Conservation (phyloP, 2,329 filamentous ascomycete genomes). For the Plenodomus lindquistii region DNA sequence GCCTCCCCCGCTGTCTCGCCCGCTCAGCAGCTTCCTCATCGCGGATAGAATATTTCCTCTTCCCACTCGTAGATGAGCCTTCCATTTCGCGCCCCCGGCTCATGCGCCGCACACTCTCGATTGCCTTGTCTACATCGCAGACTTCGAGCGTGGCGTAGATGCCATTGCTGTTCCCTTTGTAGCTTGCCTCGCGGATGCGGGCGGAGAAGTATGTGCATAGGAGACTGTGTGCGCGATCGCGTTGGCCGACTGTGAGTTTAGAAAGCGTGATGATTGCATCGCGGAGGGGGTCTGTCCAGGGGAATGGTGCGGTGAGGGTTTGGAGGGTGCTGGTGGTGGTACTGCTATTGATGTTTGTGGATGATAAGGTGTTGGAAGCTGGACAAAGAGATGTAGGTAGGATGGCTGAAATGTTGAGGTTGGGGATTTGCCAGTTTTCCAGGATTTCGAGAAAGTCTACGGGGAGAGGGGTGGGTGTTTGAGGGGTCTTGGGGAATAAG, state of each 20-base stretch:
- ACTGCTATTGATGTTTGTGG: neutral
- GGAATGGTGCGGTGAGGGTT: neutral
- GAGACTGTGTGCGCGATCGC: conserved; percentile 14
- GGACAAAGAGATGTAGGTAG: neutral
- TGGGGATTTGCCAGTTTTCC: neutral
- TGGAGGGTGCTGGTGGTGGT: neutral
- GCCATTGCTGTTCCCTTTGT: neutral
- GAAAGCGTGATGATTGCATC: conserved; percentile 9
- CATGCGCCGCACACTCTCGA: conserved; percentile 12
- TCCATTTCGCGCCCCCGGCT: conserved; percentile 7
- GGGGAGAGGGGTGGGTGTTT: neutral
- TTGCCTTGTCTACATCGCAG: conserved; percentile 14
- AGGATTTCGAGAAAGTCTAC: neutral
- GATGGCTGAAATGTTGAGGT: neutral
- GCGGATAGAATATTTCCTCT: conserved; percentile 9
- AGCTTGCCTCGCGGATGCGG: conserved; percentile 6
- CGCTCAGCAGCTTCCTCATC: neutral
- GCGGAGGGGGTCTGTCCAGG: conserved; percentile 2
- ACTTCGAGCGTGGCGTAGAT: conserved; percentile 7
- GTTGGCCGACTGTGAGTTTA: conserved; percentile 8
- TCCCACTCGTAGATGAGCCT: neutral
- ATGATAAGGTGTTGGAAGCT: no score
- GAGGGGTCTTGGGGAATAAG: neutral
- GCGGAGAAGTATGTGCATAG: conserved; percentile 15
- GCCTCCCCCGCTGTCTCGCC: neutral